Evolutionary conservation across 495 filamentous ascomycete species (phyloP).

Genomic region (Podospora australis): DNA sequence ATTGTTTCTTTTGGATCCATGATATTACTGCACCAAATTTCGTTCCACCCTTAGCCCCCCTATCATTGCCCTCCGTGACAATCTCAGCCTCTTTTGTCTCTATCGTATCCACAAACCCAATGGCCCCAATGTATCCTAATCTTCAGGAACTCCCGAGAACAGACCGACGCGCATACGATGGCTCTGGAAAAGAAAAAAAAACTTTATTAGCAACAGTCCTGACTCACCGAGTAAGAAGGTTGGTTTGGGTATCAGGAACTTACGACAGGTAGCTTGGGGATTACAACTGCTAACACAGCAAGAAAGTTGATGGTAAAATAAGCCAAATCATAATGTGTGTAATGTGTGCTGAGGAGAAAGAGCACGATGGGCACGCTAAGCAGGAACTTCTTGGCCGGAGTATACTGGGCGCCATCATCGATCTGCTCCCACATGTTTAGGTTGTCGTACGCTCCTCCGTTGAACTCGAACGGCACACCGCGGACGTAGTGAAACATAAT

Average conservation of each 20-base stretch:
- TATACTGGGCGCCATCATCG: slow-evolving; percentile 98
- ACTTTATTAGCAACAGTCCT: slow-evolving; percentile 8
- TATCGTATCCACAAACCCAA: slow-evolving; percentile 15
- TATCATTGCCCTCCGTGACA: slow-evolving; percentile 13
- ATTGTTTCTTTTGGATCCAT: not conserved
- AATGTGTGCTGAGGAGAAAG: slow-evolving; percentile 95
- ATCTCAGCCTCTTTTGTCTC: slow-evolving; percentile 9
- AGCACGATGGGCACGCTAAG: slow-evolving; percentile 88
- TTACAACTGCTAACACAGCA: slow-evolving; percentile 83
- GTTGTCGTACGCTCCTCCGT: slow-evolving; percentile 97
- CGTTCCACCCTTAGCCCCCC: slow-evolving; percentile 7
- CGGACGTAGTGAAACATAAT: slow-evolving; percentile 99
- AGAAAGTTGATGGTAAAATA: slow-evolving; percentile 97
- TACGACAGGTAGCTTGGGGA: slow-evolving; percentile 93
- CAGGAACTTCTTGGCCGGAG: slow-evolving; percentile 95
- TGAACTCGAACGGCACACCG: slow-evolving; percentile 98
- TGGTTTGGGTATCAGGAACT: slow-evolving; percentile 36
- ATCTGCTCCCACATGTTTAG: slow-evolving; percentile 99
- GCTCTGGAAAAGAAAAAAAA: slow-evolving; percentile 37
- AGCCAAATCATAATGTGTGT: slow-evolving; percentile 92
- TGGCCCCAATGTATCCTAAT: slow-evolving; percentile 28
- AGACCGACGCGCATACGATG: slow-evolving; percentile 65
- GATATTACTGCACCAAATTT: not conserved
- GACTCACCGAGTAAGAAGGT: not conserved
- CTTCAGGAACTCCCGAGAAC: slow-evolving; percentile 56